A percentile compares a stretch with the other conserved stretches of the same genome.
phyloP scores from a whole-genome alignment of 768 basidiomycete genomes.

The Suillus alpinus region DNA sequence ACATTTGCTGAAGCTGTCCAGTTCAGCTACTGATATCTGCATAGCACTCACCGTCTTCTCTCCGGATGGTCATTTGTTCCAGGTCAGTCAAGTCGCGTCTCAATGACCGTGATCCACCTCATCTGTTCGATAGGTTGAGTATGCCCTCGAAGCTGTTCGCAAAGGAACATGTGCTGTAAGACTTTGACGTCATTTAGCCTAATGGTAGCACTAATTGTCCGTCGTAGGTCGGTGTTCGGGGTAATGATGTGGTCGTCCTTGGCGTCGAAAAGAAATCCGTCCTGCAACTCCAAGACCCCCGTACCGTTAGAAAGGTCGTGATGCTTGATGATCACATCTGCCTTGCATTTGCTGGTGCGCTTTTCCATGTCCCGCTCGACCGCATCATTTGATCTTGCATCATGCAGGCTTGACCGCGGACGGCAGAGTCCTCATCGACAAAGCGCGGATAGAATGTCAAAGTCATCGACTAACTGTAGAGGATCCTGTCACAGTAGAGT shows the following conservation, averaged over 20 bases:
- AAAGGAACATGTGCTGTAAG: conserved; percentile 96
- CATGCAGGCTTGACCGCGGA: conserved; percentile 89
- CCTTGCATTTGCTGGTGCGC: conserved; percentile 92
- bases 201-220: conserved; percentile 4
- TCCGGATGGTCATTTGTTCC: conserved; percentile 98
- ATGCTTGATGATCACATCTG: conserved; percentile 99
- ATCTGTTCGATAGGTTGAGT: conserved; percentile 77
- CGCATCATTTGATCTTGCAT: conserved; percentile 9
- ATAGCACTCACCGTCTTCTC: conserved; percentile 96
- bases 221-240: conserved; percentile 87
- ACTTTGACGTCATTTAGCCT: conserved; percentile 8
- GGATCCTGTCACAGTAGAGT: conserved; percentile 97
- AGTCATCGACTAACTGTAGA: conserved; percentile 96
- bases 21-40: conserved; percentile 5
- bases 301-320: conserved; percentile 96
- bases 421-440: conserved; percentile 96
- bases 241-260: conserved; percentile 90
- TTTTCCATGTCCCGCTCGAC: background rate
- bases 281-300: conserved; percentile 94
- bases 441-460: conserved; percentile 96
- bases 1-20: background rate
- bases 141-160: conserved; percentile 95
- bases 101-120: conserved; percentile 11
- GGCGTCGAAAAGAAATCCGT: conserved; percentile 99
- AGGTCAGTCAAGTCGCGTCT: conserved; percentile 52